Percentiles rank a stretch among this genome's conserved stretches.
Evolutionary conservation across 768 basidiomycete species (phyloP).

Genomic region (Lactarius vividus): DNA sequence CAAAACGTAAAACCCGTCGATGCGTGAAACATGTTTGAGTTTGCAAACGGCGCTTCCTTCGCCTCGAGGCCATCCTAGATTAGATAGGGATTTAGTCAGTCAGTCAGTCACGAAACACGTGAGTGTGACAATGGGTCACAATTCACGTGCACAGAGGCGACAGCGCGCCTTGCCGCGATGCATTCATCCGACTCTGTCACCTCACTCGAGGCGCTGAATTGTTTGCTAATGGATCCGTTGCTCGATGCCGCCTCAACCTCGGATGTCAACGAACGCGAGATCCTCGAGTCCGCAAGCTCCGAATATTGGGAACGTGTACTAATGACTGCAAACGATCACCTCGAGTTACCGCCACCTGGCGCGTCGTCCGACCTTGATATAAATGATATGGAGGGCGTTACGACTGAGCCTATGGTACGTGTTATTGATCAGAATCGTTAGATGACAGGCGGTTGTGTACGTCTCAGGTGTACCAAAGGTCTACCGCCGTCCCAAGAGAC

Average conservation of each 20-base stretch:
- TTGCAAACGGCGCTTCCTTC: neutral
- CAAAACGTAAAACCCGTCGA: neutral
- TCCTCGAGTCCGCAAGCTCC: constrained; percentile 19
- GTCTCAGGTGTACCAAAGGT: constrained; percentile 5
- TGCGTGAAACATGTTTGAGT: neutral
- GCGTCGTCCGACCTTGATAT: neutral
- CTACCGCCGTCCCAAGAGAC: neutral
- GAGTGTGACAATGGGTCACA: neutral
- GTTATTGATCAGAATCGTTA: neutral
- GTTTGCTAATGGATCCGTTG: neutral
- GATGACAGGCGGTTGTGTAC: constrained; percentile 13
- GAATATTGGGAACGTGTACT: constrained; percentile 21
- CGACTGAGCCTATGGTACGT: constrained; percentile 5
- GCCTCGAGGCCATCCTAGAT: neutral
- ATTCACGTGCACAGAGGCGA: neutral
- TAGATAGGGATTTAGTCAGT: no score
- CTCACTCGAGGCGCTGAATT: neutral
- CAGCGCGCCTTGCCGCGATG: neutral
- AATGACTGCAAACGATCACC: neutral
- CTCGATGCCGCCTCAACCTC: constrained; percentile 20
- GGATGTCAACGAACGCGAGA: constrained; percentile 22
- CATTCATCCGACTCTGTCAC: neutral
- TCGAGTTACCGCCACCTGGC: neutral
- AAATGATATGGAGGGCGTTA: constrained; percentile 9
- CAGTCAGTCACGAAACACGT: no score